Evolutionary conservation across 331 rosid genomes (phyloP), one percentile per base, ranked within the genome.

Genomic region (Pyracantha coccinea): DNA sequence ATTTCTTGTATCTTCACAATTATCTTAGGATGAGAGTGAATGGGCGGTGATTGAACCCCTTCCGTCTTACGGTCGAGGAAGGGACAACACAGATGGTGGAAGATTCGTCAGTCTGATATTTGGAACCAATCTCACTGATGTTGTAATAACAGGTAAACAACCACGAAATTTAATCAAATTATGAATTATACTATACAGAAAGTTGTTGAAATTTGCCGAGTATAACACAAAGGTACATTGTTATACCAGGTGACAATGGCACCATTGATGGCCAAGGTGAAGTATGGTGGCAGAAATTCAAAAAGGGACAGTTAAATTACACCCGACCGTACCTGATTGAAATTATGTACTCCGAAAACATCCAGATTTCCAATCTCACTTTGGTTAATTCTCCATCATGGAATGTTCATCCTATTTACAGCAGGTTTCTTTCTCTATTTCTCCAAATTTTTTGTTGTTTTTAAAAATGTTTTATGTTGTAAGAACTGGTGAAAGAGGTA

Each of bases 71-170:
- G 97, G 96, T 52, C 80, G 94, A 83, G 99, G 96, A 60, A 88
- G 97, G 82, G 99, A 91, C 21, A 62, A 68, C 29, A n/a, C 90
- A 0, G 83, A 79, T n/a, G 97, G 96, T 31, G 94, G 95, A 83
- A 81, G 99, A 79, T 92, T 84, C 77, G 71, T 78, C 76, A 94
- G 97, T 73, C 88, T 94, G n/a, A 88, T 94, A 66, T 90, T 86
- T 77, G 99, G 97, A 78, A 88, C 91, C 79, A 90, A 90, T 84
- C 96, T 94, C 83, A 88, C 97, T 1, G 97, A 94, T 77, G 92
- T 93, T 9, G 24, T 91, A 38, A 81, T 93, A 74, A 88, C 97
- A 59, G 98, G 98, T 91, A 87, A 50, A 17, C 21, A 52, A 52
- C 57, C 57, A 52, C 10, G 21, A 17, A 52, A 52, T 52, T 52